Percentiles rank a stretch among this genome's conserved stretches.
Evolutionary conservation across 306 rosid genomes (phyloP).

Genomic region (Citrullus amarus): DNA sequence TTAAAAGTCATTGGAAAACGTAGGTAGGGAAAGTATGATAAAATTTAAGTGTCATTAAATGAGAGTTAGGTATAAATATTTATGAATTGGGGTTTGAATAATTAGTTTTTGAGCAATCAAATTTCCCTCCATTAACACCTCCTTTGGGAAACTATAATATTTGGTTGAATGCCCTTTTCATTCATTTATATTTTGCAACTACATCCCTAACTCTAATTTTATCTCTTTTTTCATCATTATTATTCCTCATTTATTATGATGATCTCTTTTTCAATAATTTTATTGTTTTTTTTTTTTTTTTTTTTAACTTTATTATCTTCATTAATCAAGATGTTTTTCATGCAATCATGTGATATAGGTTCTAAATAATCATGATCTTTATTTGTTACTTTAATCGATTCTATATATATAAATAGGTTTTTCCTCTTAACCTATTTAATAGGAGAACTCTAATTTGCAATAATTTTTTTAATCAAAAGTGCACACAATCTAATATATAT

Average conservation of each 20-base stretch:
- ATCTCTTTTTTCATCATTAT: not conserved
- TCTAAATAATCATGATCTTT: not conserved
- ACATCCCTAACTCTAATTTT: not conserved
- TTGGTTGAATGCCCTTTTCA: constrained; percentile 78
- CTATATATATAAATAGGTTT: too few species aligned
- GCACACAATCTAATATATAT: too few species aligned
- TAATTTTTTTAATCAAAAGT: too few species aligned
- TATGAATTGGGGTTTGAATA: constrained; percentile 62
- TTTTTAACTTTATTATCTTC: not conserved
- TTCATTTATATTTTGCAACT: constrained; percentile 40
- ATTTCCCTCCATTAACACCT: constrained; percentile 30
- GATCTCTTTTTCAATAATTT: too few species aligned
- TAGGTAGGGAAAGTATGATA: constrained; percentile 51
- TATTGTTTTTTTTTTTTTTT: too few species aligned
- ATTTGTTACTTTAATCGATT: too few species aligned
- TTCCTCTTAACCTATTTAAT: too few species aligned
- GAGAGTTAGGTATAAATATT: constrained; percentile 58
- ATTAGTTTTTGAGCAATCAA: constrained; percentile 36
- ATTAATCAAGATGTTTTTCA: not conserved
- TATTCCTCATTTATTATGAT: not conserved
- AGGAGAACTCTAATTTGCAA: too few species aligned
- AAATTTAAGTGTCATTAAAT: constrained; percentile 57
- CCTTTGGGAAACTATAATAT: constrained; percentile 31
- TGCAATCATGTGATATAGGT: not conserved
- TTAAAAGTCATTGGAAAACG: constrained; percentile 8